phyloP scores from a whole-genome alignment of 1,284 basidiomycete species.

The Inonotus obliquus region DNA sequence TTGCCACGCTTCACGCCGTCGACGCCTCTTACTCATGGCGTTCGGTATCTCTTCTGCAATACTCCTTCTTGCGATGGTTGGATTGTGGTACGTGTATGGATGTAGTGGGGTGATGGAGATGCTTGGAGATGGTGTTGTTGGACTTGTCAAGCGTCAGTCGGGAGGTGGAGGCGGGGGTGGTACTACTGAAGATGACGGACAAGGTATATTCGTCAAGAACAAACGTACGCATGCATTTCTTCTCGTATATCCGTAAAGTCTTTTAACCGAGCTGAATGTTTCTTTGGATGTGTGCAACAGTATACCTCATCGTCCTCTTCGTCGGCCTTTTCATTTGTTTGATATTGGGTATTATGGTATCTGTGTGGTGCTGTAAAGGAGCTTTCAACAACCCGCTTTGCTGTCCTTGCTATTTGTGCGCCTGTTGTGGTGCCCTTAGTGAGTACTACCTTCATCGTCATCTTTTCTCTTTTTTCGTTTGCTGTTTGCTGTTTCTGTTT shows the following conservation, averaged over 20 bases:
- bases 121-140: constrained; percentile 1
- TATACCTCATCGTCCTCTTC: constrained; percentile 17
- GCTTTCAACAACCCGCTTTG: constrained; percentile 54
- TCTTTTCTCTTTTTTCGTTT: not conserved
- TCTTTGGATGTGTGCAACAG: constrained; percentile 37
- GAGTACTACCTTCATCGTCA: constrained; percentile 23
- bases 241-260: not conserved
- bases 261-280: not conserved
- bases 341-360: constrained; percentile 39
- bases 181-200: not conserved
- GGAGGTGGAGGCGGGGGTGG: not conserved
- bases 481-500: not conserved
- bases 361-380: constrained; percentile 57
- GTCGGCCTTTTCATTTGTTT: constrained; percentile 67
- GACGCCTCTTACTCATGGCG: constrained; percentile 5
- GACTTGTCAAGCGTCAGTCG: constrained; percentile 8
- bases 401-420: constrained; percentile 61
- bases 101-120: constrained; percentile 4
- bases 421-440: constrained; percentile 62
- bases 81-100: not conserved
- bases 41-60: not conserved
- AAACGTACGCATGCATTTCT: constrained; percentile 17
- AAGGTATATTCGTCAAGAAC: constrained; percentile 14
- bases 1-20: constrained; percentile 10
- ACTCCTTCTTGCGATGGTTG: not conserved